A percentile compares a stretch with the other conserved stretches of the same genome.
These are phyloP conservation scores for Ustilago curta DNA, from an alignment of 1,284 basidiomycete genomes.

Conservation along the genomic window DNA sequence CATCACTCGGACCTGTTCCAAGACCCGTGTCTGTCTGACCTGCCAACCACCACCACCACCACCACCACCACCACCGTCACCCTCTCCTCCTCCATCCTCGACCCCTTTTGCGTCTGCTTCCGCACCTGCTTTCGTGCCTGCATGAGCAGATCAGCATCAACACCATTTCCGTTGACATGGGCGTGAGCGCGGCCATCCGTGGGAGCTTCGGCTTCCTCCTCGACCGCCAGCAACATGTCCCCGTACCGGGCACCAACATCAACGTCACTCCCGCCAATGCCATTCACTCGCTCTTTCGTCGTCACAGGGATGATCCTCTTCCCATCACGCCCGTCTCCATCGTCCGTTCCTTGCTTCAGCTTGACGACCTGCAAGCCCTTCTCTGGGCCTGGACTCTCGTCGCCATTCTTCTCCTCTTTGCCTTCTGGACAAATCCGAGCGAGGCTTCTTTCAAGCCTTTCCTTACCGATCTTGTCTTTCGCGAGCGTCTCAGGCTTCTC, in stretches of 20 bases:
- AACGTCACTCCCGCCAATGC: slow-evolving; percentile 41
- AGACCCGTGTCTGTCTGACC: neutral
- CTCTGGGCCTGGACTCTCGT: slow-evolving; percentile 55
- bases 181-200: slow-evolving; percentile 38
- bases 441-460: slow-evolving; percentile 91
- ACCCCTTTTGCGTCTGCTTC: neutral
- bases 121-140: slow-evolving; percentile 17
- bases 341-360: slow-evolving; percentile 36
- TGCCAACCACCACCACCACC: neutral
- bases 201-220: slow-evolving; percentile 46
- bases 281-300: slow-evolving; percentile 37
- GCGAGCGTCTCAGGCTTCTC: slow-evolving; percentile 88
- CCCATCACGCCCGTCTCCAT: slow-evolving; percentile 41
- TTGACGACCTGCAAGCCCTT: slow-evolving; percentile 45
- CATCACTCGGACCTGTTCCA: neutral
- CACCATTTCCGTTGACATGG: slow-evolving; percentile 27
- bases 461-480: slow-evolving; percentile 93
- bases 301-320: slow-evolving; percentile 35
- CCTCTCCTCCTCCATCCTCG: neutral
- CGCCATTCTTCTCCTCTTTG: slow-evolving; percentile 69
- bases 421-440: slow-evolving; percentile 91
- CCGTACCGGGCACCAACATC: slow-evolving; percentile 14
- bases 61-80: neutral
- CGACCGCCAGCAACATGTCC: slow-evolving; percentile 27
- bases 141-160: slow-evolving; percentile 16